phyloP scores from a whole-genome alignment of 1,284 basidiomycete species.

The Macrocystidia cucumis region DNA sequence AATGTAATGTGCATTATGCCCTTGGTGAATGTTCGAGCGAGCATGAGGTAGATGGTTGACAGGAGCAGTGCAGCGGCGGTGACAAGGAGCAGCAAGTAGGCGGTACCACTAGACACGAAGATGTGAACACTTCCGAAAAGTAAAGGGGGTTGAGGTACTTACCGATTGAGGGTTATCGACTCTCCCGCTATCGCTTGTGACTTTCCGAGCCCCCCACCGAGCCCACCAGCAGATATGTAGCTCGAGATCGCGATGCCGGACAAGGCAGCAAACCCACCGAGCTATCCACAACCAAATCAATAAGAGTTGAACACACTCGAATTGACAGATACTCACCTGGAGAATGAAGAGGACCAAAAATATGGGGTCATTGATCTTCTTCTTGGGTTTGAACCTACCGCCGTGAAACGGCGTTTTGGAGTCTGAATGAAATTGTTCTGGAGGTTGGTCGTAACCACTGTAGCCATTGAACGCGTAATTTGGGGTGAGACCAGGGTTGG shows the following conservation, averaged over 20 bases:
- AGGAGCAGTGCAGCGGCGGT: slow-evolving; percentile 52
- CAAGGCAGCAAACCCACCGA: slow-evolving; percentile 60
- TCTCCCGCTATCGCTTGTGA: slow-evolving; percentile 37
- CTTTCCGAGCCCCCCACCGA: slow-evolving; percentile 59
- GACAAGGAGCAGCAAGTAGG: slow-evolving; percentile 60
- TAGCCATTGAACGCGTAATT: slow-evolving; percentile 21
- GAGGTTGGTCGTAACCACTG: slow-evolving; percentile 13
- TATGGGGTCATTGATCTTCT: slow-evolving; percentile 63
- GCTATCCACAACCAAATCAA: slow-evolving; percentile 24
- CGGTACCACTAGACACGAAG: slow-evolving; percentile 42
- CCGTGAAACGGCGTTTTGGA: slow-evolving; percentile 53
- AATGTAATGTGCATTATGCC: slow-evolving; percentile 79
- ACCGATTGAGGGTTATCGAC: slow-evolving; percentile 53
- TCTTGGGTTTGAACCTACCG: slow-evolving; percentile 64
- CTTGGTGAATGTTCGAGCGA: slow-evolving; percentile 72
- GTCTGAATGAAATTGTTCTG: slow-evolving; percentile 22
- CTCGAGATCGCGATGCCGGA: slow-evolving; percentile 57
- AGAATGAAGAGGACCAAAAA: slow-evolving; percentile 66
- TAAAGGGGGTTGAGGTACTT: slow-evolving; percentile 9
- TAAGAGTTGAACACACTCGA: neutral
- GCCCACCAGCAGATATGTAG: slow-evolving; percentile 58
- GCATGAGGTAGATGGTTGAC: slow-evolving; percentile 62
- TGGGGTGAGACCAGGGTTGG: slow-evolving; percentile 29
- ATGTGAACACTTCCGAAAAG: slow-evolving; percentile 11
- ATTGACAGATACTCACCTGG: slow-evolving; percentile 33